phyloP scores from a whole-genome alignment of 1,284 basidiomycete genomes.

The Rhodotorula sp. region DNA sequence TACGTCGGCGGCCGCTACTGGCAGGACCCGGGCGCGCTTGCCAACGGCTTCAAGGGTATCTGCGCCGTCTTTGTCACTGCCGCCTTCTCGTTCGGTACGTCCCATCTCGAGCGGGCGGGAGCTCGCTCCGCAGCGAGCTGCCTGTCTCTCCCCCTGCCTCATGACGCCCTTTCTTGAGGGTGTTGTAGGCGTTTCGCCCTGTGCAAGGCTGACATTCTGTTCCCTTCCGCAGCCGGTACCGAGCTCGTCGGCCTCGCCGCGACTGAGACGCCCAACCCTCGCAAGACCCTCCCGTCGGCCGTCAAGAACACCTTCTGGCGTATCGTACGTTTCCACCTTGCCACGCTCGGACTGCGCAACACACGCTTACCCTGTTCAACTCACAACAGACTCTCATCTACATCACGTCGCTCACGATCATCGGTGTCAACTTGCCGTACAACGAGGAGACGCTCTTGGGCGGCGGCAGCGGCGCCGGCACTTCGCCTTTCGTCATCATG shows the following conservation, averaged over 20 bases:
- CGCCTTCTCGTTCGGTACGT: constrained; percentile 42
- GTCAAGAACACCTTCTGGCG: constrained; percentile 51
- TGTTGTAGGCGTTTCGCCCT: no score
- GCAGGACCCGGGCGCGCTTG: constrained; percentile 51
- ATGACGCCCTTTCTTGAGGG: background rate
- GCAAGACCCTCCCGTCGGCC: constrained; percentile 56
- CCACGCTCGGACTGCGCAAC: background rate
- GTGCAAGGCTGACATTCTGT: no score
- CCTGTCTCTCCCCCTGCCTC: no score
- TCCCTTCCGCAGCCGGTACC: constrained; percentile 37
- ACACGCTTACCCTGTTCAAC: no score
- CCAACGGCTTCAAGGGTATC: constrained; percentile 58
- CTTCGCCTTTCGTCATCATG: constrained; percentile 58
- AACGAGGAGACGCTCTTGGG: constrained; percentile 47
- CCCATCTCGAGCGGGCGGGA: background rate
- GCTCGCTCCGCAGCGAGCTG: no score
- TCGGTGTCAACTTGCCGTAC: constrained; percentile 60
- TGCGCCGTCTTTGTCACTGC: constrained; percentile 57
- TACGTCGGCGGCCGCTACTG: constrained; percentile 45
- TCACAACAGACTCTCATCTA: constrained; percentile 53
- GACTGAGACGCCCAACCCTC: constrained; percentile 60
- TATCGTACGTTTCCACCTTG: background rate
- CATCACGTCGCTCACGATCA: constrained; percentile 59
- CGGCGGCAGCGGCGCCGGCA: constrained; percentile 52
- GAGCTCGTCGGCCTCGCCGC: constrained; percentile 66